These are phyloP conservation scores for Backusella morwellensis DNA, from an alignment of 192 early-diverging fungal genomes.

Conservation along the genomic window DNA sequence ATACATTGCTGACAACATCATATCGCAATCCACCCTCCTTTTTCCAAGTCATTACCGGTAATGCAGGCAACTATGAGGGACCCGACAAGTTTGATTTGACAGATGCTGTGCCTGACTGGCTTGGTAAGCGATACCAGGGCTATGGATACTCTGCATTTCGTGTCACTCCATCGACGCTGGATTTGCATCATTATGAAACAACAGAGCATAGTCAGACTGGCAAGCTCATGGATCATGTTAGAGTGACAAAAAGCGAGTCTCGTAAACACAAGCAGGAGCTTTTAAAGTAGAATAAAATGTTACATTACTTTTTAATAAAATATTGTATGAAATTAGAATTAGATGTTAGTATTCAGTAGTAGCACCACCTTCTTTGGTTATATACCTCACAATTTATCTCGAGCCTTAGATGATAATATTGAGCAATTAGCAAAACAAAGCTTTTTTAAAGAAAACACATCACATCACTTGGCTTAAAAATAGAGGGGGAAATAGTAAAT, in stretches of 20 bases:
- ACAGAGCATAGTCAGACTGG: slow-evolving; percentile 5
- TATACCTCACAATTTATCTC: too few relatives aligned
- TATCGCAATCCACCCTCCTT: slow-evolving; percentile 25
- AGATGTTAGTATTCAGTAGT: too few relatives aligned
- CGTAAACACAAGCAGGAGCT: background rate
- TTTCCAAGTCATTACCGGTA: slow-evolving; percentile 20
- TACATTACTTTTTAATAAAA: background rate
- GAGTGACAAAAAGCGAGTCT: slow-evolving; percentile 6
- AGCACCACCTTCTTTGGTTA: too few relatives aligned
- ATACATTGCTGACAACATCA: background rate
- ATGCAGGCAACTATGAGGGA: slow-evolving; percentile 20
- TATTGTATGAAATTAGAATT: background rate
- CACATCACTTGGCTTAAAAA: too few relatives aligned
- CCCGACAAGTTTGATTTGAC: slow-evolving; percentile 15
- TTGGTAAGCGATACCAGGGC: slow-evolving; percentile 12
- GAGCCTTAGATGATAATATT: too few relatives aligned
- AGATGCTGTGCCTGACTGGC: slow-evolving; percentile 17
- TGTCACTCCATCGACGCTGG: background rate
- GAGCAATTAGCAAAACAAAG: too few relatives aligned
- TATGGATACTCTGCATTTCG: slow-evolving; percentile 18
- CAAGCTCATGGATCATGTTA: slow-evolving; percentile 11
- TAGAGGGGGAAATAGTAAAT: too few relatives aligned
- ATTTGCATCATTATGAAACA: slow-evolving; percentile 19
- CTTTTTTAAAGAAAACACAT: too few relatives aligned
- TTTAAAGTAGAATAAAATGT: background rate